phyloP scores from a whole-genome alignment of 2,329 filamentous ascomycete genomes.

The Byssochlamys sp. region DNA sequence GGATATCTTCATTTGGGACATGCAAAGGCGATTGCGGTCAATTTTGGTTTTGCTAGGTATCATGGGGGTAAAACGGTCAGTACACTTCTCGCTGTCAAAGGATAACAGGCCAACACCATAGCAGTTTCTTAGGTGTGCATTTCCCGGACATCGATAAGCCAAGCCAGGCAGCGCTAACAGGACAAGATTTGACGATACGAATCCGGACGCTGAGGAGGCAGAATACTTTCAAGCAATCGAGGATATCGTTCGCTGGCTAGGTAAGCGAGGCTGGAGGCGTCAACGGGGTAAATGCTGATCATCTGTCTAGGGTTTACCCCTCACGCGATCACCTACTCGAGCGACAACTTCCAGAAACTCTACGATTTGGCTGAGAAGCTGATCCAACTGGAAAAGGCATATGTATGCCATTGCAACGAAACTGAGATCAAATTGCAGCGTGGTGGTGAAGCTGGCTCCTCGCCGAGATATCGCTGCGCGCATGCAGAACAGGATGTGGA shows the following conservation, averaged over 20 bases:
- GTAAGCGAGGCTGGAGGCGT: conserved; percentile 4
- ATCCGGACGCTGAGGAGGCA: conserved; percentile 86
- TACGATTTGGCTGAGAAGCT: conserved; percentile 84
- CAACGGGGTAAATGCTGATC: neutral
- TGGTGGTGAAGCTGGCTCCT: conserved; percentile 61
- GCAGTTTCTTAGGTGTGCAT: conserved; percentile 1
- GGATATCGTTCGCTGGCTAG: conserved; percentile 76
- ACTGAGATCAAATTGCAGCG: conserved; percentile 77
- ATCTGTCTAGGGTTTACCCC: conserved; percentile 57
- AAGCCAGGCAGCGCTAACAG: neutral
- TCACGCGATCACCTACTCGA: conserved; percentile 70
- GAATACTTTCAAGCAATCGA: conserved; percentile 81
- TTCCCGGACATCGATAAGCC: neutral
- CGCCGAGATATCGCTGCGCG: conserved; percentile 65
- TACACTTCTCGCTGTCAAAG: neutral
- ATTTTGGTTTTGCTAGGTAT: conserved; percentile 84
- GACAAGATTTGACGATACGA: conserved; percentile 76
- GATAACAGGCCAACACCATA: neutral
- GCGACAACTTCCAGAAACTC: conserved; percentile 78
- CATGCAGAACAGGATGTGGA: conserved; percentile 66
- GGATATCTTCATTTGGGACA: conserved; percentile 68
- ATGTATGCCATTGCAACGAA: conserved; percentile 78
- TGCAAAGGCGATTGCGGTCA: conserved; percentile 88
- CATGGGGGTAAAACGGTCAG: conserved; percentile 52
- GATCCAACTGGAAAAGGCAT: conserved; percentile 58